Evolutionary conservation across 495 filamentous ascomycete species (phyloP).

Genomic region (Aspergillus biplanus): DNA sequence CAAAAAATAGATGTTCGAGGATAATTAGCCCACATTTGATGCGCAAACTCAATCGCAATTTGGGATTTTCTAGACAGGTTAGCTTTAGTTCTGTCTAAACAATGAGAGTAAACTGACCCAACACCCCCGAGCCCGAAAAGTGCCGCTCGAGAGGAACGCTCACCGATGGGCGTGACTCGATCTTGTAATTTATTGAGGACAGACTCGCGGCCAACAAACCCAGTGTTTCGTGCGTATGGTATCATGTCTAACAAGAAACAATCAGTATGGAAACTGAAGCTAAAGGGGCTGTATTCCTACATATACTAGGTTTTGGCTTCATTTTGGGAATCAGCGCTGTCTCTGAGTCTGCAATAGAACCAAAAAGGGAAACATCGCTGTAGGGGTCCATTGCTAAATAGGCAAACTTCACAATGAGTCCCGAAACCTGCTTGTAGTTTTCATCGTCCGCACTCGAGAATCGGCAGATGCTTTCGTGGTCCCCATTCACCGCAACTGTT

Average conservation of each 20-base stretch:
- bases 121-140: constrained; percentile 37
- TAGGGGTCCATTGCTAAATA: constrained; percentile 9
- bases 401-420: constrained; percentile 15
- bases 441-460: constrained; percentile 27
- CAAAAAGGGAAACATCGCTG: constrained; percentile 12
- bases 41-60: constrained; percentile 45
- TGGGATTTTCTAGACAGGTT: constrained; percentile 35
- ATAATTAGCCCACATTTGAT: constrained; percentile 26
- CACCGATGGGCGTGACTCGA: constrained; percentile 1
- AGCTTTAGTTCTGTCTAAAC: constrained; percentile 10
- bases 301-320: background rate
- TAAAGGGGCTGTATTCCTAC: background rate
- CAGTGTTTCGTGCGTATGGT: constrained; percentile 9
- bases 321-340: background rate
- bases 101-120: constrained; percentile 23
- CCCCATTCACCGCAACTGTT: constrained; percentile 26
- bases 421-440: constrained; percentile 30
- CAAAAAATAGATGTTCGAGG: constrained; percentile 43
- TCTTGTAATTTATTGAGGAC: constrained; percentile 9
- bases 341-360: background rate
- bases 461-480: constrained; percentile 35
- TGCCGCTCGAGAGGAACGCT: constrained; percentile 21
- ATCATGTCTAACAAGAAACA: constrained; percentile 7
- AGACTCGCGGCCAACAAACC: constrained; percentile 18
- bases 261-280: background rate